Base-by-base conservation (phyloP, 768 basidiomycete species). In the Phaeolepiota aurea region DNA sequence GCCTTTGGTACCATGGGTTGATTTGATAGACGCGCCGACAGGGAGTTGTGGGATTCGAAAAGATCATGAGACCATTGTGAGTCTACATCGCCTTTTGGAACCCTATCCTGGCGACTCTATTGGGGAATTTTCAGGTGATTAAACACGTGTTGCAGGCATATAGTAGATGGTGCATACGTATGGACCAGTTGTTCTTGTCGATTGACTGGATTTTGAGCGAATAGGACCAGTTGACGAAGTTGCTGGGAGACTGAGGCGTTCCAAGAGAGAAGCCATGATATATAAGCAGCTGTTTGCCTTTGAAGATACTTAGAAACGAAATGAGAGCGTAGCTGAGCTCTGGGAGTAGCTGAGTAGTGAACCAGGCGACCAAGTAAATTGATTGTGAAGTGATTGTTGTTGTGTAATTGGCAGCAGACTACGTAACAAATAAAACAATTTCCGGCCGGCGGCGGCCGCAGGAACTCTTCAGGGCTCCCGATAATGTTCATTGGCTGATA, bases 41-140 rank as follows among this genome's bases (percentile, higher is more conserved):
- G 74, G 11, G 76, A 76, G 54, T 77, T 74, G 49, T 74, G 71
- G 5, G 66, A 59, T 43, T 82, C 77, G 49, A 62, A 87, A 40
- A 86, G 58, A 56, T 87, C 84, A 51, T 87, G 84, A 30, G 79
- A 69, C 84, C 84, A 87, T 30, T 65, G 66, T 14, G 70, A 65
- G 47, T 87, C 77, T 30, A 76, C 53, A 52, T 86, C 74, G 55
- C 80, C 79, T 54, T 80, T 83, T 21, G 79, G 78, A 16, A 68
- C 63, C 16, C 75, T 72, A 31, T 63, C 69, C 28, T 70, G 58
- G 37, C 79, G 76, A 46, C 63, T 67, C 57, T 77, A 52, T 53
- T 44, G 48, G 43, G 41, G 48, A 21, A 22, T 39, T 37, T 33
- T 38, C 37, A 45, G 38, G 46, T 47, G 42, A 44, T 46, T 43